Evolutionary conservation across 352 stramenopile species (phyloP).

Genomic region (Blastocystis sp.): DNA sequence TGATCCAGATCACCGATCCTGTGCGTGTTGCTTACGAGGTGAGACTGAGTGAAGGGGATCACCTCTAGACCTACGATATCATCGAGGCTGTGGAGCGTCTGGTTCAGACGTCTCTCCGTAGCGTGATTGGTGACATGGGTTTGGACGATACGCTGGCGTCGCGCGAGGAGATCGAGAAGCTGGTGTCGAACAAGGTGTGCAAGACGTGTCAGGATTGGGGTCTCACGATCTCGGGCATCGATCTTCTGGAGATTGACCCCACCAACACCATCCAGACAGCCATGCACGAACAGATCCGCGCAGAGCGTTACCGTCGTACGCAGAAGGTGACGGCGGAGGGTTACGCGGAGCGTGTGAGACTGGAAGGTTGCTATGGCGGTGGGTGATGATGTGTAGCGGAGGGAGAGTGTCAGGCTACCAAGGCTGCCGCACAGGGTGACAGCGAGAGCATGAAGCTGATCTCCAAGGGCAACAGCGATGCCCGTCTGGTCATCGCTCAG

Average conservation of each 20-base stretch:
- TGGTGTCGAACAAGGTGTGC: slow-evolving; percentile 57
- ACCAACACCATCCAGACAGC: slow-evolving; percentile 55
- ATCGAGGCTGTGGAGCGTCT: slow-evolving; percentile 59
- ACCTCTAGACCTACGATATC: slow-evolving; percentile 58
- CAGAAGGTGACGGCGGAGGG: slow-evolving; percentile 60
- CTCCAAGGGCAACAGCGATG: slow-evolving; percentile 57
- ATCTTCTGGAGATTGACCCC: slow-evolving; percentile 60
- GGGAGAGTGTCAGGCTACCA: slow-evolving; percentile 58
- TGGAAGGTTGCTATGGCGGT: neutral
- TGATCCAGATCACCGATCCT: slow-evolving; percentile 59
- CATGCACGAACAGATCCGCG: slow-evolving; percentile 60
- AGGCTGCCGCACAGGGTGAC: slow-evolving; percentile 57
- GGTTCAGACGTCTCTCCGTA: slow-evolving; percentile 60
- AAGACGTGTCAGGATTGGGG: slow-evolving; percentile 61
- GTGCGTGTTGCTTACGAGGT: slow-evolving; percentile 60
- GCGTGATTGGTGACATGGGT: slow-evolving; percentile 61
- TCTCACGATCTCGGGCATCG: slow-evolving; percentile 57
- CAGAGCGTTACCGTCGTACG: slow-evolving; percentile 59
- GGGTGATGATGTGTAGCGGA: slow-evolving; percentile 45
- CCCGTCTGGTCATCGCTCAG: slow-evolving; percentile 58
- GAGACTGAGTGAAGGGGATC: neutral
- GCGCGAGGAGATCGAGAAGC: slow-evolving; percentile 60
- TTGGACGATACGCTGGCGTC: slow-evolving; percentile 61
- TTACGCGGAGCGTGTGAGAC: slow-evolving; percentile 55
- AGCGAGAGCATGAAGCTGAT: slow-evolving; percentile 57